Base-by-base conservation (phyloP, 108 stramenopile species). In the Pseudonitzschia delicatissima region DNA sequence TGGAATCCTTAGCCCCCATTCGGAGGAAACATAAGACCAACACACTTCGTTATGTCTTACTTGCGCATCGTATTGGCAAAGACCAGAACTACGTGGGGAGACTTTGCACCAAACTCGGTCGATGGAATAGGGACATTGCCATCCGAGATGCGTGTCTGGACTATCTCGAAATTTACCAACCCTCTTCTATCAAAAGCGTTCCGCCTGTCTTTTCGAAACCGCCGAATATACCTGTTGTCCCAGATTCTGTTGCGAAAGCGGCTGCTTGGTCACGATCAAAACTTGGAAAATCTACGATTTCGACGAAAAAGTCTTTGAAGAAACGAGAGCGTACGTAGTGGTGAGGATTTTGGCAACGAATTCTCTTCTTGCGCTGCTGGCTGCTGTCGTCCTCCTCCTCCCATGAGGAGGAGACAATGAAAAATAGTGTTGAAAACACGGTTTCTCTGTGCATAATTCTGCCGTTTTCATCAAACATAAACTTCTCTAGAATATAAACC, bases 91-190 rank as follows among this genome's bases (percentile, higher is more conserved):
- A n/a, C 15, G 34, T 58, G 5, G 57, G 31, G 9, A 21, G n/a
- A 3, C 33, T 58, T 2, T 35, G n/a, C 33, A 15, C 15, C 0
- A 58, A 58, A 33, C 6, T 34, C 29, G 21, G 32, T 6, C 4
- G 15, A 0, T 58, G 57, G 57, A 58, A 58, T 21, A 58, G 13
- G 28, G 57, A 58, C 21, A 36, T 58, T 34, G 57, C 57, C 15
- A 15, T 58, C n/a, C 21, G 35, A n/a, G 34, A 58, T n/a, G 57
- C 31, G 5, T 58, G 32, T 18, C 32, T 34, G 18, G 31, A 33
- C 13, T 58, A 58, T 34, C 8, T 15, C 13, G 57, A 58, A 21
- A 18, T 58, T 11, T 58, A 58, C 33, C 31, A 57, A 29, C 25
- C 25, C n/a, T 42, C 15, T 0, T 1, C 15, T 15, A 11, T 15